Evolutionary conservation across 2,329 filamentous ascomycete species (phyloP).

Genomic region (Diaporthe helianthi): DNA sequence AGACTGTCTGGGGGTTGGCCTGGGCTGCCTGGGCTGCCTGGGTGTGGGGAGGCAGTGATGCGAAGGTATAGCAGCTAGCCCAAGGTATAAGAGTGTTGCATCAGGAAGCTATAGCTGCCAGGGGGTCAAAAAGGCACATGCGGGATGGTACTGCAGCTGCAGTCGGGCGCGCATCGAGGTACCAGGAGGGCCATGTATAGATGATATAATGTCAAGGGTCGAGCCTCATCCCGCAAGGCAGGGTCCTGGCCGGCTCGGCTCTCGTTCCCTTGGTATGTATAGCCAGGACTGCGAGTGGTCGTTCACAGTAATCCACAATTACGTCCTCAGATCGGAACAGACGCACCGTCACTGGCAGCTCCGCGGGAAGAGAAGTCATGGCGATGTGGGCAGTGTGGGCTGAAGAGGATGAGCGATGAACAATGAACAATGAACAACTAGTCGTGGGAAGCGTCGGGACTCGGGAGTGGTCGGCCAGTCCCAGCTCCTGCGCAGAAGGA

Average conservation of each 20-base stretch:
- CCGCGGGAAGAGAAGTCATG: constrained; percentile 11
- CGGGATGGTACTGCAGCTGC: constrained; percentile 28
- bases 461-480: constrained; percentile 16
- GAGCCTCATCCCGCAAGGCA: constrained; percentile 15
- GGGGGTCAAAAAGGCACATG: constrained; percentile 18
- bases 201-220: constrained; percentile 23
- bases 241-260: background rate
- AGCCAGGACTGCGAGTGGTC: background rate
- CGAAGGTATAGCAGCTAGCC: constrained; percentile 28
- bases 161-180: constrained; percentile 24
- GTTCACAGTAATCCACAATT: constrained; percentile 25
- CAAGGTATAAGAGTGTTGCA: constrained; percentile 31
- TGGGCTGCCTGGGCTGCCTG: no score
- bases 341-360: constrained; percentile 23
- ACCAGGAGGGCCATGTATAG: constrained; percentile 26
- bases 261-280: constrained; percentile 21
- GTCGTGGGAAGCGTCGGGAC: constrained; percentile 7
- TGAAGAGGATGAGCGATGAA: no score
- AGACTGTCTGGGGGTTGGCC: constrained; percentile 29
- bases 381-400: background rate
- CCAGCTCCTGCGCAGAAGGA: constrained; percentile 9
- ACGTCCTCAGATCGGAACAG: constrained; percentile 26
- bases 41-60: constrained; percentile 32
- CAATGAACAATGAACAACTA: constrained; percentile 19
- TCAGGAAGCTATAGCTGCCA: constrained; percentile 26